Conservation (phyloP, 805 yeast genomes). For the Tanozyma kutaoensis region DNA sequence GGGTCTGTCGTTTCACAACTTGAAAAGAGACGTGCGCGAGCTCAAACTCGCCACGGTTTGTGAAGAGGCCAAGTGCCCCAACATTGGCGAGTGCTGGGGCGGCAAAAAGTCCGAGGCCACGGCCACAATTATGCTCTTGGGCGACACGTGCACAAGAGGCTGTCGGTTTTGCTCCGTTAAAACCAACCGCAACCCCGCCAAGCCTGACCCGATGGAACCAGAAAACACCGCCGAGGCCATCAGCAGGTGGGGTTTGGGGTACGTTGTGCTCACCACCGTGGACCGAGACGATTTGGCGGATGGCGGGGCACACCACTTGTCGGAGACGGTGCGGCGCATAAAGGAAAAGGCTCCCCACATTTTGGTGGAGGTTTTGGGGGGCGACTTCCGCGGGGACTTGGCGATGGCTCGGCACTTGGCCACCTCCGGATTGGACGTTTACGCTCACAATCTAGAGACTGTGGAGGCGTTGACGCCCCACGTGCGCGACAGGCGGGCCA, state of each 20-base stretch:
- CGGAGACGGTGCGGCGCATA: conserved; percentile 74
- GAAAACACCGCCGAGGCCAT: conserved; percentile 97
- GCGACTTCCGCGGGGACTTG: conserved; percentile 90
- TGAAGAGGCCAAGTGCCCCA: conserved; percentile 99
- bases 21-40: conserved; percentile 81
- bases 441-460: conserved; percentile 94
- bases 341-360: conserved; percentile 84
- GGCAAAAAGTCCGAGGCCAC: conserved; percentile 90
- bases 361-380: conserved; percentile 84
- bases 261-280: conserved; percentile 93
- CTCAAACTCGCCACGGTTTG: conserved; percentile 89
- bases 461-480: conserved; percentile 91
- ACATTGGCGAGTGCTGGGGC: conserved; percentile 99
- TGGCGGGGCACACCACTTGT: conserved; percentile 87
- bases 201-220: conserved; percentile 93
- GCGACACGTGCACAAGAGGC: conserved; percentile 99
- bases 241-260: conserved; percentile 95
- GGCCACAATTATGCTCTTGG: conserved; percentile 94
- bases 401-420: conserved; percentile 74
- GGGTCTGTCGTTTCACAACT: conserved; percentile 69
- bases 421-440: conserved; percentile 80
- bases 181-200: conserved; percentile 75
- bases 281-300: conserved; percentile 91
- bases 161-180: conserved; percentile 96
- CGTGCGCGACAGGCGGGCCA: conserved; percentile 93